Conservation (phyloP, 257 asterid species). For the Echites panduratus region DNA sequence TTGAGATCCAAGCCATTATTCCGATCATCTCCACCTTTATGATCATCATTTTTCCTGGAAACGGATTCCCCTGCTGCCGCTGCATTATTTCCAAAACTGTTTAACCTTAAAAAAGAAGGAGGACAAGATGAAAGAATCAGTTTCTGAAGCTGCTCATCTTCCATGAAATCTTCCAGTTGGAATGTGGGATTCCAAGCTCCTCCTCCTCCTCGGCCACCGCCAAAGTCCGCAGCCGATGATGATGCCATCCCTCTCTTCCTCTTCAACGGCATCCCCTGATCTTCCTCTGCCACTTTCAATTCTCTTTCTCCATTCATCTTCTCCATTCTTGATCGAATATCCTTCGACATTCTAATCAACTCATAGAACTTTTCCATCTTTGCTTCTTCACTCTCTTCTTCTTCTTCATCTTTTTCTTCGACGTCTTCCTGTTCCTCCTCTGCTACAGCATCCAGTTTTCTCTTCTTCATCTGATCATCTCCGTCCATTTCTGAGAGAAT, state of each 20-base stretch:
- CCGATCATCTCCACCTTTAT: neutral
- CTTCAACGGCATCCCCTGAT: neutral
- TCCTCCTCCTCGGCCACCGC: neutral
- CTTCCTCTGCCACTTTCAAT: neutral
- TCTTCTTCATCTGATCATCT: conserved; percentile 9
- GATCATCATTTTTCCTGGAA: conserved; percentile 1
- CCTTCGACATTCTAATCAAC: conserved; percentile 19
- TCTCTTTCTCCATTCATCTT: conserved; percentile 6
- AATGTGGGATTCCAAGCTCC: conserved; percentile 26
- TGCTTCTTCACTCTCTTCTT: conserved; percentile 26
- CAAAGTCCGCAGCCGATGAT: neutral
- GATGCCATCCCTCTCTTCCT: neutral
- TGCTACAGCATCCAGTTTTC: neutral
- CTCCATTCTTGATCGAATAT: conserved; percentile 16
- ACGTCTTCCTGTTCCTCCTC: neutral
- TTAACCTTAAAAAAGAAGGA: neutral
- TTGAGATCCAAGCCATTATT: conserved; percentile 30
- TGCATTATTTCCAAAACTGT: neutral
- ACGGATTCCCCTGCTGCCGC: neutral
- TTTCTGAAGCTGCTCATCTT: conserved; percentile 2
- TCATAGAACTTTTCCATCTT: conserved; percentile 31
- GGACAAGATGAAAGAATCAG: neutral
- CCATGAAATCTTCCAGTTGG: conserved; percentile 29
- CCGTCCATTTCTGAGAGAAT: conserved; percentile 9
- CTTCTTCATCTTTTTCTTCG: neutral